These are phyloP conservation scores for Fusarium lateritium DNA, from an alignment of 2,329 filamentous ascomycete genomes.

Conservation along the genomic window DNA sequence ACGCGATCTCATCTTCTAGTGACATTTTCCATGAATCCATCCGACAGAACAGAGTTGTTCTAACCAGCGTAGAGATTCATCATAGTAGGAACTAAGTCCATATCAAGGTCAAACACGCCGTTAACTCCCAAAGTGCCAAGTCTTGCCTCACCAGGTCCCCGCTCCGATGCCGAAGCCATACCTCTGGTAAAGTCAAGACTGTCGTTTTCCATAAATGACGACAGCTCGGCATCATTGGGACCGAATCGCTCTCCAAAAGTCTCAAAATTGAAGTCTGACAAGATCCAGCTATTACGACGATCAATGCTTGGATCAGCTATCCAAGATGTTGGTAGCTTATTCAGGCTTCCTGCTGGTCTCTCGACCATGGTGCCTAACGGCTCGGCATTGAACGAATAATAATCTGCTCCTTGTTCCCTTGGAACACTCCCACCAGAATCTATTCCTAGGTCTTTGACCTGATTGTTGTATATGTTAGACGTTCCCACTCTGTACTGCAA, in stretches of 20 bases:
- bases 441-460: background rate
- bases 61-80: slow-evolving; percentile 22
- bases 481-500: background rate
- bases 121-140: slow-evolving; percentile 22
- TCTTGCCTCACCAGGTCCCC: slow-evolving; percentile 11
- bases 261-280: slow-evolving; percentile 41
- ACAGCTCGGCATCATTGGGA: background rate
- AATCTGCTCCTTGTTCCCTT: background rate
- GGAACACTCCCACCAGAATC: background rate
- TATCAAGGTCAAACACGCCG: slow-evolving; percentile 24
- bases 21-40: too few species aligned
- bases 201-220: background rate
- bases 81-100: slow-evolving; percentile 27
- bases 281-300: slow-evolving; percentile 23
- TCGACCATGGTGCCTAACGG: background rate
- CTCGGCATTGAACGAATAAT: background rate
- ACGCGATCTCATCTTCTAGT: too few species aligned
- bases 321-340: slow-evolving; percentile 2
- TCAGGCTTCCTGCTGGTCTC: background rate
- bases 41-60: background rate
- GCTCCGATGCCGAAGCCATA: background rate
- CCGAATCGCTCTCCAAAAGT: slow-evolving; percentile 18
- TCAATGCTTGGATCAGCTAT: background rate
- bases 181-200: background rate
- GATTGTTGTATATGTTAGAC: background rate